Evolutionary conservation across 257 asterid species (phyloP).

Genomic region (Solanum arcanum): DNA sequence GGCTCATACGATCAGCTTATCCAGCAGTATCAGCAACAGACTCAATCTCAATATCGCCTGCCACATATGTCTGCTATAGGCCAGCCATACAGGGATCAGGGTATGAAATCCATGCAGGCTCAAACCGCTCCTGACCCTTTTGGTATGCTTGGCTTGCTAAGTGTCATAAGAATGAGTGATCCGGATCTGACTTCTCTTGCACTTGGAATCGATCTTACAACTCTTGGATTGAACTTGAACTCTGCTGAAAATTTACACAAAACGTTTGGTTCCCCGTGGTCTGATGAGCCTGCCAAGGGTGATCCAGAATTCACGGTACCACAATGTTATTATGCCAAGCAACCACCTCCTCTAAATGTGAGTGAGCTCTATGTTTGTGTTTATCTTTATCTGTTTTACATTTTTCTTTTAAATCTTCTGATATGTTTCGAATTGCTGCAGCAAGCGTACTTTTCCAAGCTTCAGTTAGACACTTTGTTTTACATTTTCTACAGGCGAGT

Average conservation of each 20-base stretch:
- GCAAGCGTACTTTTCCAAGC: slow-evolving; percentile 82
- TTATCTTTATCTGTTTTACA: not conserved
- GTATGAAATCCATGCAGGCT: slow-evolving; percentile 58
- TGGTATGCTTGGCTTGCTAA: slow-evolving; percentile 84
- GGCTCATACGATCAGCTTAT: slow-evolving; percentile 84
- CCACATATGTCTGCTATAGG: slow-evolving; percentile 80
- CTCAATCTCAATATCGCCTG: slow-evolving; percentile 74
- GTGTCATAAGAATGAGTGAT: slow-evolving; percentile 82
- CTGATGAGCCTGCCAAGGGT: slow-evolving; percentile 91
- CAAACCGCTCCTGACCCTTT: slow-evolving; percentile 62
- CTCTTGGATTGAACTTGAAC: slow-evolving; percentile 91
- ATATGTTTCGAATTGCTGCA: slow-evolving; percentile 32
- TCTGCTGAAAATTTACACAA: slow-evolving; percentile 83
- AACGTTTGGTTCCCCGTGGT: slow-evolving; percentile 91
- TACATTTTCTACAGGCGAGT: slow-evolving; percentile 74
- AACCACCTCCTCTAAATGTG: slow-evolving; percentile 77
- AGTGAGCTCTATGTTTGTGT: slow-evolving; percentile 15
- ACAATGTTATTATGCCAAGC: slow-evolving; percentile 78
- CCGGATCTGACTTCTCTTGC: slow-evolving; percentile 87
- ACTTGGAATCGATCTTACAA: slow-evolving; percentile 88
- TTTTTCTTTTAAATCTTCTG: slow-evolving; percentile 5
- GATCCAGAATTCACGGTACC: slow-evolving; percentile 91
- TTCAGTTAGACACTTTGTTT: slow-evolving; percentile 79
- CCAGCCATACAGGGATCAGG: slow-evolving; percentile 86
- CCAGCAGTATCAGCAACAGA: slow-evolving; percentile 91